Evolutionary conservation across 2,329 filamentous ascomycete genomes (phyloP), one percentile per base, ranked within the genome.

Genomic region (Fusarium sp.): DNA sequence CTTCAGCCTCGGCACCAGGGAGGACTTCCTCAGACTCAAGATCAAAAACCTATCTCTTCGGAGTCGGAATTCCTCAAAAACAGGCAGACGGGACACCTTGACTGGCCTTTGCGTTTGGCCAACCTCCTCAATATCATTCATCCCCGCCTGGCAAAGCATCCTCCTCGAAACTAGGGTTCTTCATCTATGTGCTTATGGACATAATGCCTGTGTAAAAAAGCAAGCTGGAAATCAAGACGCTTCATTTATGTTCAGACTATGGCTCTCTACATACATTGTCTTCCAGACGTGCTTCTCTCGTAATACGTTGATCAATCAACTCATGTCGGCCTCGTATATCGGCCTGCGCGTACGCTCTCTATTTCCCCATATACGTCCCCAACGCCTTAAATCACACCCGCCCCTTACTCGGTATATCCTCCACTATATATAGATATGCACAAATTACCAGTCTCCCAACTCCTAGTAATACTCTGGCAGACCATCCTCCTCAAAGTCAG

Each of bases 391-490:
- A 34, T 61, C 57, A 70, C 20, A 27, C 14, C 31, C 29, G 10
- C 29, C 11, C 54, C 56, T n/a, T 52, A 60, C 22, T 50, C 63
- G 37, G 50, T 73, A 62, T 72, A 67, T 54, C 59, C 54, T 20
- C 52, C 31, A 64, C 58, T 16, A 29, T 31, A 63, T 40, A 47
- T 57, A 35, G 13, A 20, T 45, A 34, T 18, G 56, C 57, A 31
- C 35, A 22, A 62, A 56, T 29, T 40, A 59, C 14, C n/a, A 20
- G 22, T 22, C 24, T n/a, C 34, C 24, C 9, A 56, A 16, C 52
- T 35, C 64, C 78, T 75, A 82, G 72, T 87, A 89, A 22, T 83
- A 86, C 82, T 92, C 90, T 1, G 85, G 80, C 56, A 92, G 78
- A 2, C 81, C 84, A 3, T 80, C 66, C 66, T 75, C 66, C 6